Evolutionary conservation across 1,284 basidiomycete genomes (phyloP).

Genomic region (Psilocybe mexicana): DNA sequence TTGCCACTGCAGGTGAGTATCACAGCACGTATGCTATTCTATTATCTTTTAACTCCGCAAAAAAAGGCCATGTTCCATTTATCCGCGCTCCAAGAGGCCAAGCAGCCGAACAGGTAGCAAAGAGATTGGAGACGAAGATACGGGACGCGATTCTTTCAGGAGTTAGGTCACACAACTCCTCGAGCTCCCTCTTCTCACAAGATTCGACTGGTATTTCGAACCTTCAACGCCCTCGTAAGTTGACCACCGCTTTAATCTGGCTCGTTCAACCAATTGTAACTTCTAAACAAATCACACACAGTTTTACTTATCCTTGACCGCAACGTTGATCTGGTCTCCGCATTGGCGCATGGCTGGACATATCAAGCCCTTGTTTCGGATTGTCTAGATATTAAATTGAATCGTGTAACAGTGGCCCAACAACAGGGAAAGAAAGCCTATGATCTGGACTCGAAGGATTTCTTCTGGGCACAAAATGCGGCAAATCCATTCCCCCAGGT

Average conservation of each 20-base stretch:
- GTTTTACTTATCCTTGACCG: conserved; percentile 94
- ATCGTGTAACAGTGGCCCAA: conserved; percentile 80
- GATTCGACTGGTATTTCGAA: conserved; percentile 72
- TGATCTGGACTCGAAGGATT: conserved; percentile 97
- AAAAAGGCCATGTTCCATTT: conserved; percentile 85
- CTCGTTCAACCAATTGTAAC: not conserved
- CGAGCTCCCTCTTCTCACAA: conserved; percentile 67
- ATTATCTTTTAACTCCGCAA: not conserved
- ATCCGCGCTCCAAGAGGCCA: conserved; percentile 95
- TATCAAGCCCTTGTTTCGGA: conserved; percentile 99
- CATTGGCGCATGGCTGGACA: conserved; percentile 98
- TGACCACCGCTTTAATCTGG: not conserved
- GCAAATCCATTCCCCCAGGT: conserved; percentile 98
- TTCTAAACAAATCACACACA: conserved; percentile 32
- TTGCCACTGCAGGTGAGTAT: conserved; percentile 83
- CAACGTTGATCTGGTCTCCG: conserved; percentile 93
- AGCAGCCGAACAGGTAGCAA: conserved; percentile 97
- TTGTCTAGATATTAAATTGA: conserved; percentile 96
- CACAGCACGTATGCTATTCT: not conserved
- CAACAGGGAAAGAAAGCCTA: conserved; percentile 78
- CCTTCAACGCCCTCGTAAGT: conserved; percentile 81
- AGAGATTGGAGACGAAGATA: conserved; percentile 92
- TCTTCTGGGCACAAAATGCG: conserved; percentile 98
- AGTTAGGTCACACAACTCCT: conserved; percentile 59
- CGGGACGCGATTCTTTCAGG: conserved; percentile 89